Evolutionary conservation across 1,284 basidiomycete genomes (phyloP).

Genomic region (Acaromyces ingoldii): DNA sequence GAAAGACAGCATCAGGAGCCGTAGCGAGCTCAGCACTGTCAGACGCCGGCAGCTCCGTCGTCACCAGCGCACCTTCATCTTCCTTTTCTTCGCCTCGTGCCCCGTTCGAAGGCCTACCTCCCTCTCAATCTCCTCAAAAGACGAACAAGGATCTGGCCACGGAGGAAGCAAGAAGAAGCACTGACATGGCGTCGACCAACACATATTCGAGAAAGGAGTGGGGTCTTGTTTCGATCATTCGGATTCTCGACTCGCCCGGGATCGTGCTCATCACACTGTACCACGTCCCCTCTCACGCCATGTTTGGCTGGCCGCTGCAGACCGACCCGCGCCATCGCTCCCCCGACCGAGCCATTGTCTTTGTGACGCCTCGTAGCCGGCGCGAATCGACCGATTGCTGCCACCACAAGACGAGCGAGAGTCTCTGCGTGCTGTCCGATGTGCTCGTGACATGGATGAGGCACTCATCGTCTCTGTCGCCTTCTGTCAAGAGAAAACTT

Average conservation of each 20-base stretch:
- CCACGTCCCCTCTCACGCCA: background rate
- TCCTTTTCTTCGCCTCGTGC: background rate
- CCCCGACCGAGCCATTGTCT: background rate
- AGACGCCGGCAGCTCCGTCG: background rate
- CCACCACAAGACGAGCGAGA: background rate
- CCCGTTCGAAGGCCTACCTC: background rate
- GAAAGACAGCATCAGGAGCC: background rate
- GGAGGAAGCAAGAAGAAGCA: background rate
- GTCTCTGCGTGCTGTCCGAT: background rate
- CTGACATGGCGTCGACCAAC: background rate
- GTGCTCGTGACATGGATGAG: slow-evolving; percentile 1
- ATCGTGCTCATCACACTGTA: background rate
- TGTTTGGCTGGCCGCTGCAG: slow-evolving; percentile 1
- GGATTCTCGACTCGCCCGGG: background rate
- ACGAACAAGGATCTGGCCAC: too few relatives aligned
- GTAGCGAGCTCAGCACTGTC: too few relatives aligned
- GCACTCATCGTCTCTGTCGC: background rate
- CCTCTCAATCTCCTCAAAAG: background rate
- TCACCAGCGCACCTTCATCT: background rate
- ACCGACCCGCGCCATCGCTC: background rate
- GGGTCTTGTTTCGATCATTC: background rate
- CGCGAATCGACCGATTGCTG: background rate
- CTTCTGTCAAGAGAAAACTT: background rate
- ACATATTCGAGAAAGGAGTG: too few relatives aligned
- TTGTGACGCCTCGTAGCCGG: background rate